Percentiles rank a stretch among this genome's conserved stretches.
These are phyloP conservation scores for Ramularia collo-cygni DNA, from an alignment of 2,329 filamentous ascomycete species.

Conservation along the genomic window DNA sequence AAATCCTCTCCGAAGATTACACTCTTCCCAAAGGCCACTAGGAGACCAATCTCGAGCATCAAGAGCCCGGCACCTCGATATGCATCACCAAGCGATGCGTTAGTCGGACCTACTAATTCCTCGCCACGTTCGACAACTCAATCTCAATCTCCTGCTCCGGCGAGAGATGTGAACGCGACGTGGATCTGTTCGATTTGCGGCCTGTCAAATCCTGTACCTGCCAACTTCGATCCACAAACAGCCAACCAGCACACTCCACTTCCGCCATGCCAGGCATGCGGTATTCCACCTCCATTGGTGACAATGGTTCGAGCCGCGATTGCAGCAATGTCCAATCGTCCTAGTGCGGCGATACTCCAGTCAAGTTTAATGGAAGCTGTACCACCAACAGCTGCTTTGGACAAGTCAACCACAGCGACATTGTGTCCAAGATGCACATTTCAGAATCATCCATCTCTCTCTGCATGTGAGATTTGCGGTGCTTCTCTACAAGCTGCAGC, in stretches of 20 bases:
- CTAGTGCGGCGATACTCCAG: slow-evolving; percentile 11
- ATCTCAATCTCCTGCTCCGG: slow-evolving; percentile 41
- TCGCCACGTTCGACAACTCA: slow-evolving; percentile 39
- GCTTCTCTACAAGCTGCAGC: slow-evolving; percentile 55
- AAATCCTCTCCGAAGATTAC: slow-evolving; percentile 95
- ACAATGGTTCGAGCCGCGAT: slow-evolving; percentile 84
- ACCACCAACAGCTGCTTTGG: background rate
- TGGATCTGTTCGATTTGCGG: slow-evolving; percentile 97
- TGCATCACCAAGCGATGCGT: slow-evolving; percentile 34
- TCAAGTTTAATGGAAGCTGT: slow-evolving; percentile 4
- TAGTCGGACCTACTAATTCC: slow-evolving; percentile 42
- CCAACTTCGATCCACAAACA: slow-evolving; percentile 82
- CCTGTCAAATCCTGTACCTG: slow-evolving; percentile 85
- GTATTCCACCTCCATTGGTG: slow-evolving; percentile 80
- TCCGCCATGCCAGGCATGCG: slow-evolving; percentile 84
- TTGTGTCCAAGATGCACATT: slow-evolving; percentile 86
- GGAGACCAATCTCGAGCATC: slow-evolving; percentile 52
- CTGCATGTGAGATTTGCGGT: slow-evolving; percentile 85
- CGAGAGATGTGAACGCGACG: slow-evolving; percentile 56
- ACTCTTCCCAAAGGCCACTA: slow-evolving; percentile 72
- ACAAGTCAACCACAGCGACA: slow-evolving; percentile 2
- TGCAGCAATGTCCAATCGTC: slow-evolving; percentile 58
- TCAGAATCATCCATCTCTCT: slow-evolving; percentile 79
- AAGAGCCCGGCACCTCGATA: slow-evolving; percentile 45
- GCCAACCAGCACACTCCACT: slow-evolving; percentile 73